Evolutionary conservation across 208 protist genomes (phyloP).

Genomic region (Leishmania amazonensis): DNA sequence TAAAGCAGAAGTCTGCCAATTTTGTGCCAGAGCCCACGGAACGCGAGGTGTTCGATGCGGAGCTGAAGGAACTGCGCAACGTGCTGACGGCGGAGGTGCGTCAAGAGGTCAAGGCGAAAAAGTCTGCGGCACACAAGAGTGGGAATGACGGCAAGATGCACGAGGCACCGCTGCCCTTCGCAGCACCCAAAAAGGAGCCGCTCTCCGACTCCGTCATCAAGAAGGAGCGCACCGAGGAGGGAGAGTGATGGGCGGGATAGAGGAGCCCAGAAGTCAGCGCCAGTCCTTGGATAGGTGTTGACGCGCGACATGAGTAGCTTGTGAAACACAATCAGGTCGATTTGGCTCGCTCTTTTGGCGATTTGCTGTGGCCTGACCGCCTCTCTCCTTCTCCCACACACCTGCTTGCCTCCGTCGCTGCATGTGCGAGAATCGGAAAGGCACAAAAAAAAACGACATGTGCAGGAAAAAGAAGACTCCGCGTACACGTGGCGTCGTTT

Average conservation of each 20-base stretch:
- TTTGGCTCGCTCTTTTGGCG: neutral
- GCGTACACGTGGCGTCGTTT: neutral
- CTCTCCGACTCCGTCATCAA: slow-evolving; percentile 14
- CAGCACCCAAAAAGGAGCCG: slow-evolving; percentile 16
- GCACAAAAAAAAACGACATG: neutral
- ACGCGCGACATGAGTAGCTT: neutral
- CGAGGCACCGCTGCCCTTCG: neutral
- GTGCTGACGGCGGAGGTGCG: slow-evolving; percentile 35
- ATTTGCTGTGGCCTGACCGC: neutral
- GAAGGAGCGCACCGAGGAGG: slow-evolving; percentile 21
- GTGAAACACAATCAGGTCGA: neutral
- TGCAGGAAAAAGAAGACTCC: neutral
- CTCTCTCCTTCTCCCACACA: neutral
- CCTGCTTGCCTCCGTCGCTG: neutral
- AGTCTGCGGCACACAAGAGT: neutral
- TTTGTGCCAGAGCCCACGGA: slow-evolving; percentile 75
- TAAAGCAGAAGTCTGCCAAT: slow-evolving; percentile 57
- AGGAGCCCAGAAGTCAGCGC: neutral
- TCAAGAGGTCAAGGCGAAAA: slow-evolving; percentile 22
- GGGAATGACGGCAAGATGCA: neutral
- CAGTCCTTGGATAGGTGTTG: neutral
- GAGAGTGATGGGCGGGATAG: neutral
- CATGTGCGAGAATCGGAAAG: neutral
- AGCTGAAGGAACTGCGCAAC: slow-evolving; percentile 37
- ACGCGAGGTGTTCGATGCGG: slow-evolving; percentile 52